These are phyloP conservation scores for Fusarium tupiense DNA, from an alignment of 2,329 filamentous ascomycete species.

Conservation along the genomic window DNA sequence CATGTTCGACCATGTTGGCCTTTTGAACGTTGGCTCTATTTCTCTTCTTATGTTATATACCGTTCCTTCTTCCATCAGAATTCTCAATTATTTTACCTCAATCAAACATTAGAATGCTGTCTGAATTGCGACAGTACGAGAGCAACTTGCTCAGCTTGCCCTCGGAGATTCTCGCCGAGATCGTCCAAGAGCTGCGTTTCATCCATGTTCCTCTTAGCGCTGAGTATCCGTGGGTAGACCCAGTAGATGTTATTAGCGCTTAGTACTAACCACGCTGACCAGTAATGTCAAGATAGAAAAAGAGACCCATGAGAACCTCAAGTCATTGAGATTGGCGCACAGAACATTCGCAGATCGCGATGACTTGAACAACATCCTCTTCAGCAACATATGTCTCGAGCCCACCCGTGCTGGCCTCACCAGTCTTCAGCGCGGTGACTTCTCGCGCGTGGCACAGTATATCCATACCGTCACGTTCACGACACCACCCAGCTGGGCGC, in stretches of 20 bases:
- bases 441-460: background rate
- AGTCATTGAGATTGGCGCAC: background rate
- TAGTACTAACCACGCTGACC: background rate
- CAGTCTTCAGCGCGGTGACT: background rate
- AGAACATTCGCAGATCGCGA: background rate
- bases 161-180: background rate
- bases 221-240: background rate
- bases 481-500: background rate
- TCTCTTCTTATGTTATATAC: rapidly evolving
- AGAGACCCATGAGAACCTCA: background rate
- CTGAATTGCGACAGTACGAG: background rate
- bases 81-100: too few species aligned
- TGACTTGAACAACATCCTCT: background rate
- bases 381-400: background rate
- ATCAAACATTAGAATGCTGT: background rate
- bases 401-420: background rate
- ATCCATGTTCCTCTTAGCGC: too few species aligned
- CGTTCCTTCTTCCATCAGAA: background rate
- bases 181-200: background rate
- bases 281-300: background rate
- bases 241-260: background rate
- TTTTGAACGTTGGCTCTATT: background rate
- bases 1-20: too few species aligned
- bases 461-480: background rate
- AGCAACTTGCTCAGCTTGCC: background rate